These are phyloP conservation scores for Annulohypoxylon maeteangense DNA, from an alignment of 495 filamentous ascomycete species.

Conservation along the genomic window DNA sequence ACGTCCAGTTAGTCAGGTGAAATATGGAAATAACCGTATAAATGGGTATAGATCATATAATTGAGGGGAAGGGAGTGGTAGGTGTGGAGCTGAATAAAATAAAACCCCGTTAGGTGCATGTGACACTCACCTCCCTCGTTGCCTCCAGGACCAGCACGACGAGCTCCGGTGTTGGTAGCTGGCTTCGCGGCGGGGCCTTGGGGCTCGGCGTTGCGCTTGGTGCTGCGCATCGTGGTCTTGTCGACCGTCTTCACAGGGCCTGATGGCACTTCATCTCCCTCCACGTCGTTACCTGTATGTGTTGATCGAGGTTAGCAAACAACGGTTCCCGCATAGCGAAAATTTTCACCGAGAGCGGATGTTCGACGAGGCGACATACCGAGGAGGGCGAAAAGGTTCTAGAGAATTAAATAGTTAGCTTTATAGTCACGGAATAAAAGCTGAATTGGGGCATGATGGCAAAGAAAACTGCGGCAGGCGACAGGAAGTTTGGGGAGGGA, in stretches of 20 bases:
- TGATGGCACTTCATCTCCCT: constrained; percentile 80
- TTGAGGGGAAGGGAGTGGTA: constrained; percentile 1
- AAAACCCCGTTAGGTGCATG: constrained; percentile 14
- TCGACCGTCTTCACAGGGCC: constrained; percentile 88
- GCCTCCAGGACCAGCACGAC: constrained; percentile 70
- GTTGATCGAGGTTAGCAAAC: constrained; percentile 46
- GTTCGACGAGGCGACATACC: constrained; percentile 65
- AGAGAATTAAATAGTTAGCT: constrained; percentile 48
- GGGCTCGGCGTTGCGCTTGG: constrained; percentile 89
- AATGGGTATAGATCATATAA: neutral
- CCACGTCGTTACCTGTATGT: constrained; percentile 81
- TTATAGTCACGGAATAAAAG: constrained; percentile 13
- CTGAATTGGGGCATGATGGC: constrained; percentile 9
- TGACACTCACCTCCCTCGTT: constrained; percentile 79
- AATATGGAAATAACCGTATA: neutral
- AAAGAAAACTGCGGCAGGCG: neutral
- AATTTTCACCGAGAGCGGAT: constrained; percentile 45
- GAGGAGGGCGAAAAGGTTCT: constrained; percentile 91
- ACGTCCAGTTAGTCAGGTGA: constrained; percentile 19
- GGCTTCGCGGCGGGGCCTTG: constrained; percentile 68
- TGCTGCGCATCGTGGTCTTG: constrained; percentile 77
- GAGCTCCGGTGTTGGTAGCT: constrained; percentile 55
- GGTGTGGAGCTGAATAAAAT: neutral
- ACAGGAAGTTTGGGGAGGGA: constrained; percentile 2
- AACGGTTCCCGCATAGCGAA: constrained; percentile 25